A percentile compares a stretch with the other conserved stretches of the same genome.
Conservation (phyloP, 1,284 basidiomycete genomes). For the Gomphus sp. region DNA sequence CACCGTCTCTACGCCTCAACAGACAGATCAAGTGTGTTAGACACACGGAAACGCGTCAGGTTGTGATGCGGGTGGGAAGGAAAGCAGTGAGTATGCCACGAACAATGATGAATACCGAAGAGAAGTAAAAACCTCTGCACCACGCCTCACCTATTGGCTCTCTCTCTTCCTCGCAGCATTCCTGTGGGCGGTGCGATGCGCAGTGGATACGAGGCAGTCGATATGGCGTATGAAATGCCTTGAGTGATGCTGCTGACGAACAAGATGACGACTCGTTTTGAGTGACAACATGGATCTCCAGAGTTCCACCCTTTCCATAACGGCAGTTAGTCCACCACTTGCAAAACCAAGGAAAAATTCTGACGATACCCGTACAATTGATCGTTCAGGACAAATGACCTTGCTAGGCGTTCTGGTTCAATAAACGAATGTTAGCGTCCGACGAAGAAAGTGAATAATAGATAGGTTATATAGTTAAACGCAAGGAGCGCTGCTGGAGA, state of each 20-base stretch:
- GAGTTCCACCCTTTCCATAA: background rate
- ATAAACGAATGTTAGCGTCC: slow-evolving; percentile 17
- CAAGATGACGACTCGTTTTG: slow-evolving; percentile 12
- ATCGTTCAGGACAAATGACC: slow-evolving; percentile 12
- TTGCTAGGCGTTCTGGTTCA: slow-evolving; percentile 15
- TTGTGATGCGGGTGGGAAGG: too few relatives aligned
- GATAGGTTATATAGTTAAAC: slow-evolving; percentile 25
- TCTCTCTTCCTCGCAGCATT: background rate
- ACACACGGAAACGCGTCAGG: too few relatives aligned
- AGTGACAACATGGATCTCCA: slow-evolving; percentile 2
- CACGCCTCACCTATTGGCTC: too few relatives aligned
- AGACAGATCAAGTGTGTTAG: too few relatives aligned
- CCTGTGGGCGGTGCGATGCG: slow-evolving; percentile 13
- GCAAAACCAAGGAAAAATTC: slow-evolving; percentile 1
- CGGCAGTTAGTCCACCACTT: background rate
- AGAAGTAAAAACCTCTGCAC: too few relatives aligned
- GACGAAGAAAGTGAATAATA: slow-evolving; percentile 18
- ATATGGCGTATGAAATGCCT: slow-evolving; percentile 19
- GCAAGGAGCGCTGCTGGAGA: slow-evolving; percentile 21
- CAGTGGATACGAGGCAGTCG: slow-evolving; percentile 14
- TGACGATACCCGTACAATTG: background rate
- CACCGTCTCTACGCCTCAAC: too few relatives aligned
- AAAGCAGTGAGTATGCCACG: too few relatives aligned
- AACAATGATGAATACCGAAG: too few relatives aligned
- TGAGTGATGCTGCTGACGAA: slow-evolving; percentile 19